phyloP scores from a whole-genome alignment of 73 alveolate species.

The Paramecium sonneborni region DNA sequence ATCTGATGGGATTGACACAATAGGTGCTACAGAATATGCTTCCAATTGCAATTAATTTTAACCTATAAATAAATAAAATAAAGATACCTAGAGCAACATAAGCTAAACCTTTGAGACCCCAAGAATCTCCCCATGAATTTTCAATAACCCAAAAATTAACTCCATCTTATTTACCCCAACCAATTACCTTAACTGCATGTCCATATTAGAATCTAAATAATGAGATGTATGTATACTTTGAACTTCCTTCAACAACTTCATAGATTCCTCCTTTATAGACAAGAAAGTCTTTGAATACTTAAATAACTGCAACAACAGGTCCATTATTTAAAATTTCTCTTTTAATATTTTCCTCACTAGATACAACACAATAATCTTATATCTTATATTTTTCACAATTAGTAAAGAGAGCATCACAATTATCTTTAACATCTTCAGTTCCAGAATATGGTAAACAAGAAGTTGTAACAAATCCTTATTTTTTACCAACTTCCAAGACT shows the following conservation, averaged over 20 bases:
- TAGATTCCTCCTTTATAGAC: constrained; percentile 90
- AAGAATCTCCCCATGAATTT: constrained; percentile 93
- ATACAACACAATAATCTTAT: constrained; percentile 78
- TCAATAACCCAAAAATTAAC: constrained; percentile 89
- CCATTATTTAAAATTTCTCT: constrained; percentile 91
- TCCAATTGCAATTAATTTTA: constrained; percentile 68
- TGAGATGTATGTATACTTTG: constrained; percentile 41
- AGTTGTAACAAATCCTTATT: constrained; percentile 73
- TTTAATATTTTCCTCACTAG: constrained; percentile 84
- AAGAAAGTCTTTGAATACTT: constrained; percentile 85
- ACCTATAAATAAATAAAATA: constrained; percentile 29
- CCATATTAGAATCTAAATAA: constrained; percentile 70
- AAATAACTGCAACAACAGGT: constrained; percentile 88
- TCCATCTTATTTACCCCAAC: constrained; percentile 92
- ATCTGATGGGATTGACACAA: not conserved
- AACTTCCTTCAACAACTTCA: constrained; percentile 84
- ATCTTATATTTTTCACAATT: constrained; percentile 74
- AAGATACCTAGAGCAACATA: constrained; percentile 71
- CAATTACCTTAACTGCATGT: constrained; percentile 88
- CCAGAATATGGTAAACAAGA: constrained; percentile 77
- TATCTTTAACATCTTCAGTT: constrained; percentile 64
- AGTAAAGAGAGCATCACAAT: constrained; percentile 75
- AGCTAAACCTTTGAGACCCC: constrained; percentile 95
- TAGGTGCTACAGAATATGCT: constrained; percentile 65
- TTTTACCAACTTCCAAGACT: constrained; percentile 70